Conservation (phyloP, 2,329 filamentous ascomycete genomes). For the Bipolaris oryzae region DNA sequence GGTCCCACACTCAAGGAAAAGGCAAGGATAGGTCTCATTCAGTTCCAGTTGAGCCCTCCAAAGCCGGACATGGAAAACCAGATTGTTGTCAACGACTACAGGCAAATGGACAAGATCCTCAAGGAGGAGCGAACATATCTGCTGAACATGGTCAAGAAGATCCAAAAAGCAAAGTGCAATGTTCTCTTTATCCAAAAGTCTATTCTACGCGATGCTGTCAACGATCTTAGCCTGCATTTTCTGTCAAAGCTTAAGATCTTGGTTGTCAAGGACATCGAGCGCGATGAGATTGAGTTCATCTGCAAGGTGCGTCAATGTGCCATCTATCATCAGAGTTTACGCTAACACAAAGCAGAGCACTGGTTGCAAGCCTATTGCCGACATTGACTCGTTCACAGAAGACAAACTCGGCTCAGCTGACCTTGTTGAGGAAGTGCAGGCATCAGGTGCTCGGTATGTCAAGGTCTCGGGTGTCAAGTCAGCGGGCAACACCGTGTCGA, state of each 20-base stretch:
- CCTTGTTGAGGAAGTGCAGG: slow-evolving; percentile 88
- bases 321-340: slow-evolving; percentile 16
- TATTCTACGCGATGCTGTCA: slow-evolving; percentile 95
- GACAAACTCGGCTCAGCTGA: slow-evolving; percentile 96
- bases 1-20: slow-evolving; percentile 95
- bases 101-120: slow-evolving; percentile 99
- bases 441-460: slow-evolving; percentile 86
- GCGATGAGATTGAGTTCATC: slow-evolving; percentile 98
- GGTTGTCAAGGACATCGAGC: slow-evolving; percentile 95
- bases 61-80: slow-evolving; percentile 99
- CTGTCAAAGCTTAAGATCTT: slow-evolving; percentile 95
- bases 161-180: slow-evolving; percentile 99
- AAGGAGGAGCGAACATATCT: slow-evolving; percentile 99
- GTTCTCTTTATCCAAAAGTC: slow-evolving; percentile 98
- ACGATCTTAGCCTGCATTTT: slow-evolving; percentile 97
- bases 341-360: slow-evolving; percentile 64
- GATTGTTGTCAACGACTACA: slow-evolving; percentile 98
- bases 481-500: slow-evolving; percentile 83
- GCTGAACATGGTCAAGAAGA: slow-evolving; percentile 99
- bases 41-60: slow-evolving; percentile 97
- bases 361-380: slow-evolving; percentile 97
- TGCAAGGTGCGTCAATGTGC: slow-evolving; percentile 67
- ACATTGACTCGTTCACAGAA: slow-evolving; percentile 97
- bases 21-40: slow-evolving; percentile 93
- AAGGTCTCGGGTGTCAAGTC: slow-evolving; percentile 93